phyloP scores from a whole-genome alignment of 225 moss, liverwort and hornwort species.

The Takakia lepidozioides region DNA sequence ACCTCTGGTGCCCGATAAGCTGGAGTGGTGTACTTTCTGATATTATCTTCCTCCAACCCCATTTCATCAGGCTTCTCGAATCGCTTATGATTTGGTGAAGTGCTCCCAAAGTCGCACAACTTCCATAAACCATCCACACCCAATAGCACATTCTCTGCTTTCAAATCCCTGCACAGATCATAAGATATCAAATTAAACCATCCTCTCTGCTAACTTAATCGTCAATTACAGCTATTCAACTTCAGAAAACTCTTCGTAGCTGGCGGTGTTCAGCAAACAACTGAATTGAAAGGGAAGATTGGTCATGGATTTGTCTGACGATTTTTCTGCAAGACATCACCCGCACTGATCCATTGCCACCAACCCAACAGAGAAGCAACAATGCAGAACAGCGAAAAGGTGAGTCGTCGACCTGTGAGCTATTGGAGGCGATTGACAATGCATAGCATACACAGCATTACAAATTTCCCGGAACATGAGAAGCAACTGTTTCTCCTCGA shows the following conservation, averaged over 20 bases:
- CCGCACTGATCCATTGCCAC: no score
- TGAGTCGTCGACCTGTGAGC: slow-evolving; percentile 71
- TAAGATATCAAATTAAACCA: no score
- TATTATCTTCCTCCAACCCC: slow-evolving; percentile 94
- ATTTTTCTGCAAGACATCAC: no score
- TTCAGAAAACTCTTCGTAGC: no score
- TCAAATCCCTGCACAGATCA: slow-evolving; percentile 88
- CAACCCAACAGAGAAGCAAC: no score
- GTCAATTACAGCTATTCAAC: no score
- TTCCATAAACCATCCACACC: slow-evolving; percentile 88
- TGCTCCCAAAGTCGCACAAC: slow-evolving; percentile 97
- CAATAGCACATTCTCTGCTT: slow-evolving; percentile 97
- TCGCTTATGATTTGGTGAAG: slow-evolving; percentile 82
- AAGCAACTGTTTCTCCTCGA: slow-evolving; percentile 86
- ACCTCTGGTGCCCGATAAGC: slow-evolving; percentile 98
- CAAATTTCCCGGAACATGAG: slow-evolving; percentile 75
- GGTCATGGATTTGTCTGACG: no score
- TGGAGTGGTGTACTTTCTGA: slow-evolving; percentile 89
- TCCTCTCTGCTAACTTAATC: no score
- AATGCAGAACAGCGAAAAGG: no score
- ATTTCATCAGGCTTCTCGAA: slow-evolving; percentile 95
- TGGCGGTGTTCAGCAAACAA: no score
- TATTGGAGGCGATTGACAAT: slow-evolving; percentile 82
- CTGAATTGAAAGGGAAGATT: no score
- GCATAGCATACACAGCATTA: slow-evolving; percentile 96